Conservation (phyloP, 75 land plant species). For the Chamaecyparis obtusa region DNA sequence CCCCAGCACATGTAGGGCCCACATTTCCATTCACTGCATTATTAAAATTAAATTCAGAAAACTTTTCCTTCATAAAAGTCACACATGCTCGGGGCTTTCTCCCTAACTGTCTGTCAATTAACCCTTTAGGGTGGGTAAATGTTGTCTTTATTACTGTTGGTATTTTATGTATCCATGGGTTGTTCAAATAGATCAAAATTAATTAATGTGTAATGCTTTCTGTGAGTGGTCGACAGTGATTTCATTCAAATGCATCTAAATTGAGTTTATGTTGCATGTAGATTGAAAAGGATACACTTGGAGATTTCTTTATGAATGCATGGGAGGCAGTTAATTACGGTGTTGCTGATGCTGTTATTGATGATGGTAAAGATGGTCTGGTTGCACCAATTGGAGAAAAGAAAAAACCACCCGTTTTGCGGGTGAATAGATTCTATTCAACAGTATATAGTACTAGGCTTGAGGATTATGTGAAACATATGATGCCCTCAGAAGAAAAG, state of each 20-base stretch:
- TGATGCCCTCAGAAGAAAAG: conserved; percentile 71
- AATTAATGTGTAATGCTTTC: neutral
- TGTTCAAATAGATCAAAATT: neutral
- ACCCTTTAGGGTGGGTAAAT: no score
- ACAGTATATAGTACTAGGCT: conserved; percentile 49
- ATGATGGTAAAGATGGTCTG: conserved; percentile 93
- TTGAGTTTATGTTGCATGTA: conserved; percentile 18
- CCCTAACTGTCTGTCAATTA: no score
- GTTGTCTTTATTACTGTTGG: neutral
- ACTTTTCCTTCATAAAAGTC: no score
- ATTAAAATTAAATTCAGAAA: no score
- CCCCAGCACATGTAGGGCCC: no score
- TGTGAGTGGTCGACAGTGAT: neutral
- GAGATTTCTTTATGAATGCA: conserved; percentile 86
- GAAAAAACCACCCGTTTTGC: conserved; percentile 69
- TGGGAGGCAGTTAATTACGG: conserved; percentile 99
- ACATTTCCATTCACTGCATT: no score
- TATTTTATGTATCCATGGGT: neutral
- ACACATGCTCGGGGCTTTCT: no score
- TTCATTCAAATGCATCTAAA: conserved; percentile 18
- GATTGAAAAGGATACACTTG: conserved; percentile 88
- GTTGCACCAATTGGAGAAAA: conserved; percentile 87
- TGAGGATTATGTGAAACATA: conserved; percentile 29
- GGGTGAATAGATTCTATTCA: conserved; percentile 55
- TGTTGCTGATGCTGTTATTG: conserved; percentile 89